These are phyloP conservation scores for Acorus gramineus DNA, from an alignment of 106 monocot species.

Conservation along the genomic window DNA sequence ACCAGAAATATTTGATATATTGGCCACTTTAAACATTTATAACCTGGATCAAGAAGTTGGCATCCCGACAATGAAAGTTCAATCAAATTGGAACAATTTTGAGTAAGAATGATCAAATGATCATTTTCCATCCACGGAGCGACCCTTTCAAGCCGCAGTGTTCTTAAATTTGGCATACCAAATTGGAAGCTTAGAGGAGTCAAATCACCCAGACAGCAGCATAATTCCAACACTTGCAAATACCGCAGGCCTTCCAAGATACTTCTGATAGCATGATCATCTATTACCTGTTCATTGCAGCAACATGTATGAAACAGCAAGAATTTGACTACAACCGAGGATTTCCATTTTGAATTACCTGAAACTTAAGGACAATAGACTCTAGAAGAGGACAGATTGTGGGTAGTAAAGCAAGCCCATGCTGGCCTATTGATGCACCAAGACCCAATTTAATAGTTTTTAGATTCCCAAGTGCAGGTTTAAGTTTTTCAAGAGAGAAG, in stretches of 20 bases:
- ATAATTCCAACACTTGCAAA: slow-evolving; percentile 28
- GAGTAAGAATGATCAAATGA: slow-evolving; percentile 39
- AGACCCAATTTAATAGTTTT: slow-evolving; percentile 42
- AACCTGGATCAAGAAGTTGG: slow-evolving; percentile 61
- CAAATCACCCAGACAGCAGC: slow-evolving; percentile 53
- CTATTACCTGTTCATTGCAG: slow-evolving; percentile 35
- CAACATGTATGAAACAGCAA: background rate
- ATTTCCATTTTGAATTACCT: slow-evolving; percentile 30
- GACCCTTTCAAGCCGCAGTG: slow-evolving; percentile 57
- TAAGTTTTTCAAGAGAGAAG: slow-evolving; percentile 19
- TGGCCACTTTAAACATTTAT: background rate
- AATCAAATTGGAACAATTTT: slow-evolving; percentile 37
- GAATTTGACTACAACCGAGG: background rate
- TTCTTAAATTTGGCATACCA: slow-evolving; percentile 26
- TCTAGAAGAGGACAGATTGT: slow-evolving; percentile 49
- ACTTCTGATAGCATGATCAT: slow-evolving; percentile 40
- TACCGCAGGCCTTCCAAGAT: slow-evolving; percentile 34
- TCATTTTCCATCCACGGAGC: slow-evolving; percentile 67
- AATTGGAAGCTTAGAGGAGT: slow-evolving; percentile 35
- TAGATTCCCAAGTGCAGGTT: slow-evolving; percentile 24
- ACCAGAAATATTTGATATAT: background rate
- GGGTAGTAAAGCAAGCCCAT: slow-evolving; percentile 30
- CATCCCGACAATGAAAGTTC: slow-evolving; percentile 69
- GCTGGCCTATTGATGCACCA: slow-evolving; percentile 45
- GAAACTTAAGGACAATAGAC: slow-evolving; percentile 47